phyloP scores from a whole-genome alignment of 75 land plant genomes.

The Azolla pinnata region DNA sequence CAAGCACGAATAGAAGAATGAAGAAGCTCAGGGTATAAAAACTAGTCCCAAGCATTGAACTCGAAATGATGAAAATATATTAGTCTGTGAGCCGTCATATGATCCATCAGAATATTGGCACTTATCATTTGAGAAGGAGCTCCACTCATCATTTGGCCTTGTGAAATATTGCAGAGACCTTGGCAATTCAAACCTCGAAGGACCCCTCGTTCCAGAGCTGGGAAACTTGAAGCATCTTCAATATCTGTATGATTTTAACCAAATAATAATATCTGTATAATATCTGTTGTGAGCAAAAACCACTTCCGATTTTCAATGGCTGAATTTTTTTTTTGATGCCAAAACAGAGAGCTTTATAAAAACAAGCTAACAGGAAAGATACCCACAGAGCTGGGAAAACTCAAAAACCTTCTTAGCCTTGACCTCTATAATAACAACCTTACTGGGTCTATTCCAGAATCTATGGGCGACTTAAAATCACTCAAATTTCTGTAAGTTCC shows the following conservation, averaged over 20 bases:
- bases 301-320: too few relatives aligned
- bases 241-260: conserved; percentile 53
- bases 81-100: too few relatives aligned
- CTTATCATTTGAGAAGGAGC: too few relatives aligned
- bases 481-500: conserved; percentile 87
- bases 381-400: conserved; percentile 75
- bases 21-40: too few relatives aligned
- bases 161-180: conserved; percentile 70
- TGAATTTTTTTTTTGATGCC: conserved; percentile 4
- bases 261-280: background rate
- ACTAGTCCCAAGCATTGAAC: too few relatives aligned
- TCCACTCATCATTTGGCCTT: too few relatives aligned
- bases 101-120: too few relatives aligned
- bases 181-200: conserved; percentile 80
- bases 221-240: conserved; percentile 80
- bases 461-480: conserved; percentile 71
- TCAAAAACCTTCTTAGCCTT: conserved; percentile 86
- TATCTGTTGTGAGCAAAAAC: too few relatives aligned
- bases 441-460: conserved; percentile 69
- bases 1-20: too few relatives aligned
- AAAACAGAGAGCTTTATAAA: conserved; percentile 82
- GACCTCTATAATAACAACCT: conserved; percentile 91
- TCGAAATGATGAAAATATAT: too few relatives aligned
- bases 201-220: conserved; percentile 84
- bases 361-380: conserved; percentile 82